Conservation (phyloP, 495 filamentous ascomycete genomes). For the Stereocaulon alpinum region DNA sequence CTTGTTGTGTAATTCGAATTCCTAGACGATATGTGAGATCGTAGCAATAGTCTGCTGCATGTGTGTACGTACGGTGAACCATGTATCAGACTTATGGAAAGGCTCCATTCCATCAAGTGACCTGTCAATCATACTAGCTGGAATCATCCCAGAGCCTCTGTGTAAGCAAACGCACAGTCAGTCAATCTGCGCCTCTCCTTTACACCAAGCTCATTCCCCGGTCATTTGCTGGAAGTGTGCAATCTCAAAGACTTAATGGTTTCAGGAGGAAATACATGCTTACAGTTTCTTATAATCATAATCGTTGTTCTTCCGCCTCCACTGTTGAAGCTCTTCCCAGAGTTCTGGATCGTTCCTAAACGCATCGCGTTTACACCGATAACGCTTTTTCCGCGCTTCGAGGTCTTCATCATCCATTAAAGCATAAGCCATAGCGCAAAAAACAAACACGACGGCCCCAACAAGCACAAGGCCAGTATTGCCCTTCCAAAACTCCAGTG, state of each 20-base stretch:
- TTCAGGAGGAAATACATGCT: background rate
- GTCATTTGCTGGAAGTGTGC: background rate
- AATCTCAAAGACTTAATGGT: background rate
- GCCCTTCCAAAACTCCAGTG: background rate
- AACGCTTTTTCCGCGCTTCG: conserved; percentile 12
- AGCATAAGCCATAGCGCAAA: background rate
- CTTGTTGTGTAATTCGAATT: conserved; percentile 19
- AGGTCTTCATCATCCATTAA: background rate
- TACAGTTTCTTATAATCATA: conserved; percentile 18
- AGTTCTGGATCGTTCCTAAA: conserved; percentile 12
- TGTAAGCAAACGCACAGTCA: background rate
- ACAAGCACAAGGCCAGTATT: conserved; percentile 7
- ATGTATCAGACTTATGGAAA: conserved; percentile 18
- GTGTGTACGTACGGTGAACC: conserved; percentile 18
- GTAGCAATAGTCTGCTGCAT: background rate
- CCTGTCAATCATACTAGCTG: conserved; percentile 9
- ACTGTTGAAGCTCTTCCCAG: conserved; percentile 15
- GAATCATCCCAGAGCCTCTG: conserved; percentile 14
- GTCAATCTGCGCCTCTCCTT: background rate
- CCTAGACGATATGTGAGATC: conserved; percentile 8
- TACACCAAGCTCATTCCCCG: too few species aligned
- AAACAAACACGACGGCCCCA: background rate
- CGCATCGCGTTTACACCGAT: conserved; percentile 16
- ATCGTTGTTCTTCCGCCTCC: conserved; percentile 12
- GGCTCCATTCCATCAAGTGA: background rate